Conservation (phyloP, 2,329 filamentous ascomycete genomes). For the Sporothrix pallida region DNA sequence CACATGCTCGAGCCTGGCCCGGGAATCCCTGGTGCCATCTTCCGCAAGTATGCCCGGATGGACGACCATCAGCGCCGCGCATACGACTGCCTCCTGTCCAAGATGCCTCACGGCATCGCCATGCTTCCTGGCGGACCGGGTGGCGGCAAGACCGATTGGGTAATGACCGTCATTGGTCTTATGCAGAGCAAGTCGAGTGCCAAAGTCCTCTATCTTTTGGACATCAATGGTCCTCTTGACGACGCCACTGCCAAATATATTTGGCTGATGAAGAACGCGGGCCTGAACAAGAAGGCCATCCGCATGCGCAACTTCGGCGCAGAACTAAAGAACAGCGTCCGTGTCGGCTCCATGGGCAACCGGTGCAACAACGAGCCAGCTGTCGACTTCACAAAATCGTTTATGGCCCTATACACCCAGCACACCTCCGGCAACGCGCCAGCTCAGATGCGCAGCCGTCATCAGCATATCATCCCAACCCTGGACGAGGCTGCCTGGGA, state of each 20-base stretch:
- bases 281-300: conserved; percentile 42
- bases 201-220: conserved; percentile 54
- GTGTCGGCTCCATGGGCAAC: neutral
- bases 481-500: conserved; percentile 54
- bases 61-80: conserved; percentile 49
- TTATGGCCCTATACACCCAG: conserved; percentile 45
- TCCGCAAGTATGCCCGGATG: conserved; percentile 43
- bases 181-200: conserved; percentile 40
- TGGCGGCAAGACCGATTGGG: conserved; percentile 56
- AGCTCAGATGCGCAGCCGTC: conserved; percentile 29
- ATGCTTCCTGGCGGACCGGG: conserved; percentile 56
- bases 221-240: conserved; percentile 56
- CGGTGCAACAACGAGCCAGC: conserved; percentile 30
- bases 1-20: conserved; percentile 37
- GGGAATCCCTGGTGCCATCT: conserved; percentile 34
- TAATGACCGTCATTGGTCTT: conserved; percentile 50
- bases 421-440: conserved; percentile 36
- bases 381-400: conserved; percentile 43
- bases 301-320: conserved; percentile 39
- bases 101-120: conserved; percentile 51
- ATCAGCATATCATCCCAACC: conserved; percentile 44
- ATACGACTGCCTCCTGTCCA: conserved; percentile 46
- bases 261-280: conserved; percentile 46
- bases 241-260: conserved; percentile 53
- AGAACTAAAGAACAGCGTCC: conserved; percentile 35